A percentile compares a stretch with the other conserved stretches of the same genome.
Conservation (phyloP, 257 asterid genomes). For the Solanum paucissectum region DNA sequence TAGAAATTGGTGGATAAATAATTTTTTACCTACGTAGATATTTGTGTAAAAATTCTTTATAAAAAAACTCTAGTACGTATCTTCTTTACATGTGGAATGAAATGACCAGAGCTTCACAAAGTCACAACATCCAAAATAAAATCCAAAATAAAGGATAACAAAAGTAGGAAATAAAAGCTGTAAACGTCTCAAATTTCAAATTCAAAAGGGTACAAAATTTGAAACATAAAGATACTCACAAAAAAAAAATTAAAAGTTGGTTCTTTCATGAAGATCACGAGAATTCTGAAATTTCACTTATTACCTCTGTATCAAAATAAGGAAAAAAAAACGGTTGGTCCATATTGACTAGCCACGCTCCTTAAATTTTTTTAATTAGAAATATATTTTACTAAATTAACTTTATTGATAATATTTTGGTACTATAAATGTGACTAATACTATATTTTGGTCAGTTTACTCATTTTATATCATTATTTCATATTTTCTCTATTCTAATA, state of each 20-base stretch:
- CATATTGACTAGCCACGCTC: accelerated
- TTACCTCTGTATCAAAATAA: not conserved
- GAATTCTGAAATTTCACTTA: not conserved
- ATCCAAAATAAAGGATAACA: not conserved
- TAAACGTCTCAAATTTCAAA: not conserved
- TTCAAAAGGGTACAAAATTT: not conserved
- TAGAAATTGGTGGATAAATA: not conserved
- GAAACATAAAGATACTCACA: not conserved
- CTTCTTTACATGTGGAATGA: not conserved
- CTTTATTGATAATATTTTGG: not conserved
- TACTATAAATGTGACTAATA: not conserved
- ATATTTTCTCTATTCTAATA: not conserved
- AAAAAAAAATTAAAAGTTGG: not conserved
- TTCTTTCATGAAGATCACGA: not conserved
- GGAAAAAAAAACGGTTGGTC: not conserved
- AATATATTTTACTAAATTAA: too few relatives aligned
- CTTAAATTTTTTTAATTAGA: too few relatives aligned
- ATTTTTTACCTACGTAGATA: not conserved
- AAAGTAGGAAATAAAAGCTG: not conserved
- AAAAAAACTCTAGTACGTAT: not conserved
- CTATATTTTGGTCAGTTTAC: not conserved
- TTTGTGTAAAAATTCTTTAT: not conserved
- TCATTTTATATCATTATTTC: not conserved
- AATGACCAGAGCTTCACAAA: not conserved
- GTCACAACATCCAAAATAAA: not conserved